phyloP scores from a whole-genome alignment of 2,329 filamentous ascomycete species.

The Fusarium sacchari region DNA sequence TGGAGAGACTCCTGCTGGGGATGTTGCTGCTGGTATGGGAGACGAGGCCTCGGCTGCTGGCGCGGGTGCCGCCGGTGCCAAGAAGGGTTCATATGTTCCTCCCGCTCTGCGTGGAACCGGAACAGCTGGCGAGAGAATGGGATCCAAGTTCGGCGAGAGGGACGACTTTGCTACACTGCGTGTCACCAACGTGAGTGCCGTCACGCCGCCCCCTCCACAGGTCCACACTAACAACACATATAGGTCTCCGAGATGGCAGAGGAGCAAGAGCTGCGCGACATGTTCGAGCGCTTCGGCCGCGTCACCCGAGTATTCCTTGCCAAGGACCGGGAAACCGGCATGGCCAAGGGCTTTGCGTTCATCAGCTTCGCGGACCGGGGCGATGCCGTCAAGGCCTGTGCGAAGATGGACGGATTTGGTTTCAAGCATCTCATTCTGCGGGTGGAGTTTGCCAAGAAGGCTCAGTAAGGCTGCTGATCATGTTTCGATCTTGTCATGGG shows the following conservation, averaged over 20 bases:
- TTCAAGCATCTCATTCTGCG: slow-evolving; percentile 88
- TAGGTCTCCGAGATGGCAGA: slow-evolving; percentile 97
- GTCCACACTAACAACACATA: slow-evolving; percentile 45
- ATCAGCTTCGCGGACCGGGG: slow-evolving; percentile 93
- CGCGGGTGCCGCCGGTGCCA: slow-evolving; percentile 52
- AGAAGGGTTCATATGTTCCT: slow-evolving; percentile 90
- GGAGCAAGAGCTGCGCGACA: slow-evolving; percentile 92
- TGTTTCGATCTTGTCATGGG: slow-evolving; percentile 46
- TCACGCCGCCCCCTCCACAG: not conserved
- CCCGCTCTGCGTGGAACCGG: slow-evolving; percentile 84
- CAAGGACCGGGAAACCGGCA: slow-evolving; percentile 94
- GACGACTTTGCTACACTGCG: slow-evolving; percentile 96
- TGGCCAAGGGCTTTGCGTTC: slow-evolving; percentile 98
- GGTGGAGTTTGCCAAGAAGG: slow-evolving; percentile 88
- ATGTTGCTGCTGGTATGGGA: slow-evolving; percentile 65
- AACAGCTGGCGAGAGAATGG: slow-evolving; percentile 82
- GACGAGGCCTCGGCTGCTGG: slow-evolving; percentile 60
- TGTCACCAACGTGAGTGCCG: slow-evolving; percentile 90
- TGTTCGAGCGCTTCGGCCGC: slow-evolving; percentile 97
- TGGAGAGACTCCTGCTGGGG: slow-evolving; percentile 65
- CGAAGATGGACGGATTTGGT: slow-evolving; percentile 97
- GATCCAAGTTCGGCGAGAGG: slow-evolving; percentile 88
- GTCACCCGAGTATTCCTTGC: slow-evolving; percentile 98
- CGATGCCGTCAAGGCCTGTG: slow-evolving; percentile 91
- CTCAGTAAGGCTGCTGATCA: slow-evolving; percentile 50